Percentiles rank a stretch among this genome's conserved stretches.
Evolutionary conservation across 306 rosid genomes (phyloP).

Genomic region (Rosa chinensis): DNA sequence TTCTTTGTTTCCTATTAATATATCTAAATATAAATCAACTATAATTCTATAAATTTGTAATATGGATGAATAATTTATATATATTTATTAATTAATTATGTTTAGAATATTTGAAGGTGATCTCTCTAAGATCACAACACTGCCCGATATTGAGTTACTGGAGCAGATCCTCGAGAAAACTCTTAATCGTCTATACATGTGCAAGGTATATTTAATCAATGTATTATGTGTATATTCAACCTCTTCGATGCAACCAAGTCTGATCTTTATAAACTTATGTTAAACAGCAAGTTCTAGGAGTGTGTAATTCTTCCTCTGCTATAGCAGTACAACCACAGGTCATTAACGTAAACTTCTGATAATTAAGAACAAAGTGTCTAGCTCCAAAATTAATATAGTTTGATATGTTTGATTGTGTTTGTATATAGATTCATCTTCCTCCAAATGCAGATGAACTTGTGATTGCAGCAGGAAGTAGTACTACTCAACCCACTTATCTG

Average conservation of each 20-base stretch:
- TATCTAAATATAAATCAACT: neutral
- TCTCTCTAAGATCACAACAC: slow-evolving; percentile 48
- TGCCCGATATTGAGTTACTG: slow-evolving; percentile 47
- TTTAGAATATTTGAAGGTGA: slow-evolving; percentile 60
- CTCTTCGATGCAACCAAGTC: neutral
- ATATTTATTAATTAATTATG: neutral
- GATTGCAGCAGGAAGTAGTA: neutral
- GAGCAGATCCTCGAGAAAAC: slow-evolving; percentile 50
- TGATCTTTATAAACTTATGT: neutral
- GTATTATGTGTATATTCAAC: neutral
- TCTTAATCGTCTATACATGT: slow-evolving; percentile 42
- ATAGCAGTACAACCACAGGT: neutral
- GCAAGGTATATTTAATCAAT: slow-evolving; percentile 33
- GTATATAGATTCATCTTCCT: slow-evolving; percentile 29
- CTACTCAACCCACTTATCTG: slow-evolving; percentile 25
- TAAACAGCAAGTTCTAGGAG: slow-evolving; percentile 41
- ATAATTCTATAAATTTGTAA: neutral
- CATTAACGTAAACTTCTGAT: neutral
- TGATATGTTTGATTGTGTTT: neutral
- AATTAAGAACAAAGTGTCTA: neutral
- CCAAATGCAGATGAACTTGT: slow-evolving; percentile 31
- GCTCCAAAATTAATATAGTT: neutral
- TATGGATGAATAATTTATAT: neutral
- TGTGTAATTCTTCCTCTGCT: slow-evolving; percentile 19
- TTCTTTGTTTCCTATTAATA: neutral